These are phyloP conservation scores for Leptographium wingfieldii DNA, from an alignment of 2,329 filamentous ascomycete species.

Conservation along the genomic window DNA sequence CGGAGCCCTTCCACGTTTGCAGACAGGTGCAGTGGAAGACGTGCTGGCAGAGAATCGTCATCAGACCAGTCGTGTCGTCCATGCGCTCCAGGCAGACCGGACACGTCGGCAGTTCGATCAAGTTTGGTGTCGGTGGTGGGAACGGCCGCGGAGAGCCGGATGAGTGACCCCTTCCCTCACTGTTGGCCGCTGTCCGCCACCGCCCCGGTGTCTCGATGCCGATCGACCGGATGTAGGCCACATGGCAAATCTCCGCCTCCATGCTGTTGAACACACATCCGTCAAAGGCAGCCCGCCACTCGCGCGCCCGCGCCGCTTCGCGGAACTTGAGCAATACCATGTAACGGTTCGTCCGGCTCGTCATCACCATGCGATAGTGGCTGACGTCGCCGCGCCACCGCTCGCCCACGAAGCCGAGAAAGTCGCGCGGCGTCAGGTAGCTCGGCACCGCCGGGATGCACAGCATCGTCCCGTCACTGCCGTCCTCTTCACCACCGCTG, in stretches of 20 bases:
- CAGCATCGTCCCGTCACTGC: slow-evolving; percentile 65
- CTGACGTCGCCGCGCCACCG: slow-evolving; percentile 75
- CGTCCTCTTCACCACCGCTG: slow-evolving; percentile 14
- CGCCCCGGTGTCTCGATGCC: slow-evolving; percentile 57
- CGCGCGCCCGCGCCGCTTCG: slow-evolving; percentile 56
- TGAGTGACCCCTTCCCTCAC: slow-evolving; percentile 7
- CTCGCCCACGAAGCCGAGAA: slow-evolving; percentile 84
- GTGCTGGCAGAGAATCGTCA: slow-evolving; percentile 95
- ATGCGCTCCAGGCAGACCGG: slow-evolving; percentile 94
- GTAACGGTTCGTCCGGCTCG: slow-evolving; percentile 77
- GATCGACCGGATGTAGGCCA: slow-evolving; percentile 87
- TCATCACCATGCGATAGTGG: slow-evolving; percentile 91
- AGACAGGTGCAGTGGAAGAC: slow-evolving; percentile 96
- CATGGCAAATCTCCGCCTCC: slow-evolving; percentile 91
- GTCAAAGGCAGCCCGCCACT: slow-evolving; percentile 80
- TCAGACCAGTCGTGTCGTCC: slow-evolving; percentile 89
- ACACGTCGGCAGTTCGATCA: slow-evolving; percentile 88
- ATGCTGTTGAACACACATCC: slow-evolving; percentile 87
- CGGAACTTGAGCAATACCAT: slow-evolving; percentile 94
- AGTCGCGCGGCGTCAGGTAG: slow-evolving; percentile 82
- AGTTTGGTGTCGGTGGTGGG: slow-evolving; percentile 59
- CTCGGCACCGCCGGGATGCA: slow-evolving; percentile 92
- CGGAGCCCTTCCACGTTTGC: slow-evolving; percentile 88
- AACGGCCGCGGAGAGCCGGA: slow-evolving; percentile 36
- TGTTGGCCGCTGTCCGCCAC: background rate